phyloP scores from a whole-genome alignment of 1,284 basidiomycete genomes.

The Xerocomus minutiporus region DNA sequence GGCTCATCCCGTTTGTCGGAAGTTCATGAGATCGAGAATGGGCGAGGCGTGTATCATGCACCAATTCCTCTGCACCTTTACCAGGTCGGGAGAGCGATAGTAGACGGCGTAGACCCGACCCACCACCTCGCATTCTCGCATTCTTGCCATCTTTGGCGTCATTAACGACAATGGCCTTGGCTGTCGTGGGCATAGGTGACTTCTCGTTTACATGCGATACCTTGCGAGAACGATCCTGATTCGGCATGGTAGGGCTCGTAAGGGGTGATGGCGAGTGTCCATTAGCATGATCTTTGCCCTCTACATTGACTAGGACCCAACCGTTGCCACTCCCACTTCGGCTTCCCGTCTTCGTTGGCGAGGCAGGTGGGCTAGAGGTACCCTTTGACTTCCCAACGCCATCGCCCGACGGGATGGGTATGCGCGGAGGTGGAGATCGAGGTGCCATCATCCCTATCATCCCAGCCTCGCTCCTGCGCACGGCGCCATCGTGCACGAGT shows the following conservation, averaged over 20 bases:
- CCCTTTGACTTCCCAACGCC: slow-evolving; percentile 21
- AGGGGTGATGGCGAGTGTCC: slow-evolving; percentile 27
- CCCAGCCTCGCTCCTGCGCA: slow-evolving; percentile 53
- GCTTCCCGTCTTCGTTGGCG: slow-evolving; percentile 35
- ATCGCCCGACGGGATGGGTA: slow-evolving; percentile 30
- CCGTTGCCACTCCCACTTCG: slow-evolving; percentile 40
- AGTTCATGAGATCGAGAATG: slow-evolving; percentile 28
- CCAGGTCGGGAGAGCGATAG: slow-evolving; percentile 32
- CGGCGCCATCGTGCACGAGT: slow-evolving; percentile 34
- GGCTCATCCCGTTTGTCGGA: slow-evolving; percentile 18
- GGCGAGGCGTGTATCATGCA: slow-evolving; percentile 24
- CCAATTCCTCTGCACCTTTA: slow-evolving; percentile 30
- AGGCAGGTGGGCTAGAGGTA: slow-evolving; percentile 26
- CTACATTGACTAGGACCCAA: slow-evolving; percentile 66
- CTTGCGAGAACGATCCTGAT: slow-evolving; percentile 27
- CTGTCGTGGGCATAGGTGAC: slow-evolving; percentile 40
- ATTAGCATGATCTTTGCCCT: slow-evolving; percentile 37
- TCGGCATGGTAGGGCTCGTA: slow-evolving; percentile 30
- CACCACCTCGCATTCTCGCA: slow-evolving; percentile 30
- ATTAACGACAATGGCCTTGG: slow-evolving; percentile 57
- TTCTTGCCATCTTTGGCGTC: slow-evolving; percentile 51
- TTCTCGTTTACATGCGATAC: slow-evolving; percentile 27
- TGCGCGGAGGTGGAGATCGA: slow-evolving; percentile 22
- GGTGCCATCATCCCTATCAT: slow-evolving; percentile 44
- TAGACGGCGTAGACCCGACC: slow-evolving; percentile 31